Percentiles rank a stretch among this genome's conserved stretches.
phyloP scores from a whole-genome alignment of 345 rosid species.

The Dimocarpus longan region DNA sequence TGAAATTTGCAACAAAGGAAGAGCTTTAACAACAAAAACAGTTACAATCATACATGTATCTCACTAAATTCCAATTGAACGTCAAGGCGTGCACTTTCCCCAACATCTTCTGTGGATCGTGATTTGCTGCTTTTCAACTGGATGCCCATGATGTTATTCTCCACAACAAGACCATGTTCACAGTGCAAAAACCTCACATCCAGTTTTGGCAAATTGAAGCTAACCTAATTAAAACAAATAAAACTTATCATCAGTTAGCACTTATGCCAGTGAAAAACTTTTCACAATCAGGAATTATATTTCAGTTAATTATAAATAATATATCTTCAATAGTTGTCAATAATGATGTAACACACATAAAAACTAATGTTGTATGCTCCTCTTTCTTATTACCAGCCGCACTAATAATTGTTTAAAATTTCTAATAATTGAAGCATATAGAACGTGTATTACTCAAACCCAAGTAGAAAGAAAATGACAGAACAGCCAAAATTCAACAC shows the following conservation, averaged over 20 bases:
- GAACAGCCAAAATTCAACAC: background rate
- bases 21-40: constrained; percentile 26
- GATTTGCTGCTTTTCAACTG: constrained; percentile 74
- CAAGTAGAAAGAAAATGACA: background rate
- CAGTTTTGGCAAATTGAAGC: constrained; percentile 76
- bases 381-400: constrained; percentile 16
- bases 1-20: constrained; percentile 24
- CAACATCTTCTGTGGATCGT: constrained; percentile 74
- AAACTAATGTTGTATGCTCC: background rate
- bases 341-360: background rate
- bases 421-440: constrained; percentile 7
- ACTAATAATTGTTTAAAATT: background rate
- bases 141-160: constrained; percentile 86
- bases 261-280: background rate
- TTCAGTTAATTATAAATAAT: background rate
- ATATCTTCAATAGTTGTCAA: background rate
- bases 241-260: constrained; percentile 2
- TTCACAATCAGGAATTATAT: constrained; percentile 3
- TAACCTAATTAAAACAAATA: constrained; percentile 52
- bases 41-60: constrained; percentile 70
- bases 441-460: background rate
- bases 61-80: constrained; percentile 88
- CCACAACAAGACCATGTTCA: constrained; percentile 63
- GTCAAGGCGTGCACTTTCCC: constrained; percentile 92
- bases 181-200: constrained; percentile 73